Evolutionary conservation across 805 yeast genomes (phyloP).

Genomic region (Metschnikowia baotianmanensis): DNA sequence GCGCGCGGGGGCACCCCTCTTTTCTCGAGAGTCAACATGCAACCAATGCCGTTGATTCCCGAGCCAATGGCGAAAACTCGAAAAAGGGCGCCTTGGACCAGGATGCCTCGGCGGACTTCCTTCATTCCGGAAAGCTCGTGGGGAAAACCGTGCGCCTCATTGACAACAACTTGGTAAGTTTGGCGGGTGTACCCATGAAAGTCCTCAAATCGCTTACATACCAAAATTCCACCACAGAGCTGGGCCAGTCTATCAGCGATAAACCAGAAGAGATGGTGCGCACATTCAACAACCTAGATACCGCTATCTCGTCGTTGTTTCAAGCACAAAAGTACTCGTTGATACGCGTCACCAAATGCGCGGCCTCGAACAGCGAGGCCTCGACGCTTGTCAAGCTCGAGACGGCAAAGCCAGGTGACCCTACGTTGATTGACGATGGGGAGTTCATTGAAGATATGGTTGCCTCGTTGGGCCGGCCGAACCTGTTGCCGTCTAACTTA

Average conservation of each 20-base stretch:
- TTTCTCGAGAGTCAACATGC: neutral
- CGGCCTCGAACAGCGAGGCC: constrained; percentile 51
- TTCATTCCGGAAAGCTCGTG: constrained; percentile 11
- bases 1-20: neutral
- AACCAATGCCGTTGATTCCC: too few relatives aligned
- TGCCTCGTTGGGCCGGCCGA: constrained; percentile 37
- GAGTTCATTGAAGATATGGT: constrained; percentile 38
- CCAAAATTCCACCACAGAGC: constrained; percentile 11
- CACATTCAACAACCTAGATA: constrained; percentile 43
- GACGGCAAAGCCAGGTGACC: constrained; percentile 54
- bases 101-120: constrained; percentile 1
- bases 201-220: constrained; percentile 32
- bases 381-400: constrained; percentile 52
- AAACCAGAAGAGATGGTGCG: constrained; percentile 20
- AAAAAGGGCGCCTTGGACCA: neutral
- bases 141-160: constrained; percentile 36
- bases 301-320: constrained; percentile 45
- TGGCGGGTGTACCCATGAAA: constrained; percentile 34
- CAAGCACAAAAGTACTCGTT: constrained; percentile 42
- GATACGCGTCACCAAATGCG: constrained; percentile 53
- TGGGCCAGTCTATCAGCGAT: constrained; percentile 12
- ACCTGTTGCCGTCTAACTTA: constrained; percentile 45
- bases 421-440: constrained; percentile 49
- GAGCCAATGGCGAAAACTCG: too few relatives aligned
- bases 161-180: constrained; percentile 39